Percentiles rank a stretch among this genome's conserved stretches.
phyloP scores from a whole-genome alignment of 1,284 basidiomycete species.

The Puccinia polysora region DNA sequence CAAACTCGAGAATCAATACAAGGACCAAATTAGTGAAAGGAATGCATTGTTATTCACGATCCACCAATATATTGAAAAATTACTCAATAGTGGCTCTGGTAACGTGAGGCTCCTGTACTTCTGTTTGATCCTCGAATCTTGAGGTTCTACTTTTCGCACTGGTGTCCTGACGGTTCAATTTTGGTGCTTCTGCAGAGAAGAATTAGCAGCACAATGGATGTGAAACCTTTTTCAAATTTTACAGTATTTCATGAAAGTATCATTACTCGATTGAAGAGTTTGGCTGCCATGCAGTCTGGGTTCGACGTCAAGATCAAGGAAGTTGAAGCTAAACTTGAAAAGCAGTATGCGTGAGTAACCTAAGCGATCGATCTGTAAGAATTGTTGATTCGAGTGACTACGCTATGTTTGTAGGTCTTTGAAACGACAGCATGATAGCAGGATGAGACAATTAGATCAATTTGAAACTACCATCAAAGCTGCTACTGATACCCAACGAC shows the following conservation, averaged over 20 bases:
- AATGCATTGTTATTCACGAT: constrained; percentile 85
- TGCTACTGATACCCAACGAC: constrained; percentile 73
- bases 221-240: constrained; percentile 84
- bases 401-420: constrained; percentile 59
- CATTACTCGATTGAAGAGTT: constrained; percentile 74
- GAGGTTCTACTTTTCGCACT: background rate
- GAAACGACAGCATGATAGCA: constrained; percentile 76
- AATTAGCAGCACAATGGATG: constrained; percentile 59
- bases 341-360: constrained; percentile 60
- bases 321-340: constrained; percentile 66
- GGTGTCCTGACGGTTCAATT: background rate
- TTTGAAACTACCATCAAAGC: constrained; percentile 83
- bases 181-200: constrained; percentile 44
- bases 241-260: constrained; percentile 89
- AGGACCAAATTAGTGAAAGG: constrained; percentile 84
- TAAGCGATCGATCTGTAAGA: background rate
- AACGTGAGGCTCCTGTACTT: constrained; percentile 38
- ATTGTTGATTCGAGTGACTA: background rate
- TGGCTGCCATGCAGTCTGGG: constrained; percentile 74
- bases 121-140: background rate
- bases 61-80: constrained; percentile 91
- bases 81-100: constrained; percentile 56
- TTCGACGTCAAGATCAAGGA: constrained; percentile 84
- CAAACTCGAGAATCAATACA: constrained; percentile 70
- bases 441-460: constrained; percentile 88